Base-by-base conservation (phyloP, 2,329 filamentous ascomycete species). In the Chaetothyriales sp. region DNA sequence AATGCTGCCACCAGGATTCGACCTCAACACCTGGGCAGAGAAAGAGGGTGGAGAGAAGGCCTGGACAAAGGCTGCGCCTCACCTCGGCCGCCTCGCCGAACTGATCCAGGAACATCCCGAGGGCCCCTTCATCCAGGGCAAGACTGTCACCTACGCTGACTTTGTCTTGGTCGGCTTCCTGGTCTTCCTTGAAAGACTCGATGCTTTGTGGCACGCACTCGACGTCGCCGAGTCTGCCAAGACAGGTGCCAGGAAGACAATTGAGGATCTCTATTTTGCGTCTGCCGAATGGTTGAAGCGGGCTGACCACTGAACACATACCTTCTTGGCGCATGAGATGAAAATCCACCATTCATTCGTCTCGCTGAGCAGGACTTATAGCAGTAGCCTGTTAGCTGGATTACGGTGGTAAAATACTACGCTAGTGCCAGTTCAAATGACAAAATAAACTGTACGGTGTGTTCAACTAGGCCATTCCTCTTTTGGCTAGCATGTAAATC, bases 81-180 rank as follows among this genome's bases (percentile, higher is more conserved):
- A 59, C 1, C 50, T 69, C 5, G 61, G 64, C 50, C 63, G 69
- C 48, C 47, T 68, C 5, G 67, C 63, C 0, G 64, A 62, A 20
- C 56, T 79, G 49, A 59, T 84, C 55, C 73, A 73, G 57, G 74
- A 79, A 64, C 74, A 74, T 39, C 61, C 66, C 0, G 70, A 73
- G 0, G 82, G 83, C 0, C 76, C 77, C 0, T 85, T 77, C 61
- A 78, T 85, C 50, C 47, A 76, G 53, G 83, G 83, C 0, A 64
- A 73, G 46, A 71, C 70, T 53, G 66, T 72, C 3, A 70, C 70
- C 39, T 83, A 76, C 61, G 73, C 73, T 3, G 79, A 81, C 60
- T 76, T 84, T 50, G 67, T 78, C 1, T 73, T 79, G 59, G 72
- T 72, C 0, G 69, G 68, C 1, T 66, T 68, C 32, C 54, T 80